phyloP scores from a whole-genome alignment of 2,329 filamentous ascomycete species.

The Penicillium paneum region DNA sequence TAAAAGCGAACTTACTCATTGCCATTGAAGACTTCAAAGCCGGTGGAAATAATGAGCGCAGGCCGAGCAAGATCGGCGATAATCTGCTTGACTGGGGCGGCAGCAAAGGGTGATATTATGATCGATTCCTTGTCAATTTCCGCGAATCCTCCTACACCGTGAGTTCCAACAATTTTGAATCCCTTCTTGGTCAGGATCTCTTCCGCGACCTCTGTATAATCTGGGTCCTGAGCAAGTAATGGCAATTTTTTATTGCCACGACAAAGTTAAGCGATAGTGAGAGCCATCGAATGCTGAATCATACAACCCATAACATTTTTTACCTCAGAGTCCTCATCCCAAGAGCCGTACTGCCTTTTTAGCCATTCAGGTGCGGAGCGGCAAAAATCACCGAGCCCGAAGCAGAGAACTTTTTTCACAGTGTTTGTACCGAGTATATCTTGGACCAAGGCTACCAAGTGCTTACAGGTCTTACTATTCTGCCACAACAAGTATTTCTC shows the following conservation, averaged over 20 bases:
- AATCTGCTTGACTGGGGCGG: slow-evolving; percentile 22
- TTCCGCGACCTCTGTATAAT: slow-evolving; percentile 18
- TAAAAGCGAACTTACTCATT: slow-evolving; percentile 18
- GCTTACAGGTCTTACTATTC: slow-evolving; percentile 20
- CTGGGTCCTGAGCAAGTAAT: slow-evolving; percentile 19
- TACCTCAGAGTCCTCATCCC: slow-evolving; percentile 14
- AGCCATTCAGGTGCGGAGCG: slow-evolving; percentile 19
- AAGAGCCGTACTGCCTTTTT: slow-evolving; percentile 15
- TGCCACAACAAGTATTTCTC: slow-evolving; percentile 17
- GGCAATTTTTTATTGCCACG: slow-evolving; percentile 13
- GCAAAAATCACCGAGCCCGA: slow-evolving; percentile 23
- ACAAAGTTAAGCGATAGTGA: slow-evolving; percentile 21
- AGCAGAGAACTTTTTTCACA: slow-evolving; percentile 21
- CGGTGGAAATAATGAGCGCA: slow-evolving; percentile 20
- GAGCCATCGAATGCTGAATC: slow-evolving; percentile 23
- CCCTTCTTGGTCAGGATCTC: slow-evolving; percentile 14
- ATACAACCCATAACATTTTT: slow-evolving; percentile 14
- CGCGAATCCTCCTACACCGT: slow-evolving; percentile 20
- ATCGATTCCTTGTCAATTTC: slow-evolving; percentile 22
- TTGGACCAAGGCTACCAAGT: slow-evolving; percentile 13
- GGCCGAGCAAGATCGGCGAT: slow-evolving; percentile 22
- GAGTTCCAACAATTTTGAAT: slow-evolving; percentile 17
- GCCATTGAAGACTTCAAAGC: slow-evolving; percentile 15
- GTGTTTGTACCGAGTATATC: slow-evolving; percentile 13
- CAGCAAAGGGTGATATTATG: slow-evolving; percentile 18